These are phyloP conservation scores for Apiotrichum montevideense DNA, from an alignment of 1,284 basidiomycete genomes.

Conservation along the genomic window DNA sequence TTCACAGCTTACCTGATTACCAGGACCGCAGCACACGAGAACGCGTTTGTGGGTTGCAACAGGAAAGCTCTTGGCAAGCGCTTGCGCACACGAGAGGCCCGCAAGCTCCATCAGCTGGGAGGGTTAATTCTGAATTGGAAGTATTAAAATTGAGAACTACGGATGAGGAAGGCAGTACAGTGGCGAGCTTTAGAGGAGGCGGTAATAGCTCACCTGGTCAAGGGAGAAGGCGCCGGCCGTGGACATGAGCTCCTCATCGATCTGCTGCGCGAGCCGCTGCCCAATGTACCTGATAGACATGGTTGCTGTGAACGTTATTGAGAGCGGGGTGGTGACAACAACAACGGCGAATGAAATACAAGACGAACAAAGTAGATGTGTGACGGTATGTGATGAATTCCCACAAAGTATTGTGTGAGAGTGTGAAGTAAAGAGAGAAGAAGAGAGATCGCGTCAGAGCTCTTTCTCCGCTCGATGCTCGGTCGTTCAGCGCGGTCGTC, in stretches of 20 bases:
- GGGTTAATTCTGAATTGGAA: background rate
- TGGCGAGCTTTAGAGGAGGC: no score
- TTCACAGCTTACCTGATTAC: constrained; percentile 60
- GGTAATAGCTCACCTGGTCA: constrained; percentile 76
- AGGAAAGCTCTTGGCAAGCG: constrained; percentile 69
- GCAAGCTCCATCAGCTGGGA: constrained; percentile 92
- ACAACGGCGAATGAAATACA: no score
- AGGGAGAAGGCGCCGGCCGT: constrained; percentile 76
- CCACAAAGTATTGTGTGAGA: no score
- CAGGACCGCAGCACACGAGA: constrained; percentile 90
- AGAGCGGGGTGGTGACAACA: no score
- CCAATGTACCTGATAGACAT: constrained; percentile 72
- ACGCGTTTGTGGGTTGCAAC: constrained; percentile 63
- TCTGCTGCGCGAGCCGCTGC: constrained; percentile 77
- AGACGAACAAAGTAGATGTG: no score
- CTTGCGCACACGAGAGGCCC: constrained; percentile 90
- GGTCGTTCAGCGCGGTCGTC: no score
- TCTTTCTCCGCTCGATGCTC: no score
- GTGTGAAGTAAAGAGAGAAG: no score
- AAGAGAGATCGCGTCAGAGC: no score
- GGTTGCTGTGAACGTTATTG: constrained; percentile 6
- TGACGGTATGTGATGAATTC: no score
- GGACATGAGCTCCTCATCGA: constrained; percentile 88
- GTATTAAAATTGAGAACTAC: no score
- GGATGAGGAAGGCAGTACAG: no score